Evolutionary conservation across 345 rosid species (phyloP).

Genomic region (Trapa bicornis): DNA sequence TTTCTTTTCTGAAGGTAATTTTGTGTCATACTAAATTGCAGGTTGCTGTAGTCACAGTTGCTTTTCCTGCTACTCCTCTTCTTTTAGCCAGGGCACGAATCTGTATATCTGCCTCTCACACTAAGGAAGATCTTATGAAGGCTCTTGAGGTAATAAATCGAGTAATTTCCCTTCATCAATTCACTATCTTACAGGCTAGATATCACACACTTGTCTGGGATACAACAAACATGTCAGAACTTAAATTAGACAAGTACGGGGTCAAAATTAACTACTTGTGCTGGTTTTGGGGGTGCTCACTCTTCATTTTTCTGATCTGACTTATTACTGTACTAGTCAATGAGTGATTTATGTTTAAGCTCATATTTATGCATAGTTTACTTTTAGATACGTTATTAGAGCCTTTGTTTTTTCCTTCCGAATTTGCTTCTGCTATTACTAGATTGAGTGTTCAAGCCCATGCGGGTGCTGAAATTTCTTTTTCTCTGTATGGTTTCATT

Average conservation of each 20-base stretch:
- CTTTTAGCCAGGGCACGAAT: constrained; percentile 78
- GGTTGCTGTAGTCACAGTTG: constrained; percentile 53
- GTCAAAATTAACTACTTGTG: too few species aligned
- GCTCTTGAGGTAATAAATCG: constrained; percentile 48
- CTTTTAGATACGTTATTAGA: too few species aligned
- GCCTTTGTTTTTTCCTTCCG: too few species aligned
- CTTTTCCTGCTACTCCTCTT: constrained; percentile 61
- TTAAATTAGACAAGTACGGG: too few species aligned
- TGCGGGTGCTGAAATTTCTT: neutral
- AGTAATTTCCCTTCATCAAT: neutral
- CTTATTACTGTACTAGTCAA: too few species aligned
- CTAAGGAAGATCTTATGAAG: constrained; percentile 51
- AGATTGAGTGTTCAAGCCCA: neutral
- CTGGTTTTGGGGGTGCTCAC: neutral
- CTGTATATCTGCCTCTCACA: constrained; percentile 72
- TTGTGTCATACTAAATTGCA: constrained; percentile 10
- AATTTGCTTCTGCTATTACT: too few species aligned
- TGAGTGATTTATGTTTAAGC: too few species aligned
- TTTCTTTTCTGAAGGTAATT: neutral
- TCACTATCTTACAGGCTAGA: neutral
- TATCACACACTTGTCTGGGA: neutral
- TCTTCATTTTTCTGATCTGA: neutral
- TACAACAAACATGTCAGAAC: neutral
- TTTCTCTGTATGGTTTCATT: neutral
- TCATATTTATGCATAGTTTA: too few species aligned